Conservation (phyloP, 352 stramenopile genomes). For the Phytopythium oedochilum region DNA sequence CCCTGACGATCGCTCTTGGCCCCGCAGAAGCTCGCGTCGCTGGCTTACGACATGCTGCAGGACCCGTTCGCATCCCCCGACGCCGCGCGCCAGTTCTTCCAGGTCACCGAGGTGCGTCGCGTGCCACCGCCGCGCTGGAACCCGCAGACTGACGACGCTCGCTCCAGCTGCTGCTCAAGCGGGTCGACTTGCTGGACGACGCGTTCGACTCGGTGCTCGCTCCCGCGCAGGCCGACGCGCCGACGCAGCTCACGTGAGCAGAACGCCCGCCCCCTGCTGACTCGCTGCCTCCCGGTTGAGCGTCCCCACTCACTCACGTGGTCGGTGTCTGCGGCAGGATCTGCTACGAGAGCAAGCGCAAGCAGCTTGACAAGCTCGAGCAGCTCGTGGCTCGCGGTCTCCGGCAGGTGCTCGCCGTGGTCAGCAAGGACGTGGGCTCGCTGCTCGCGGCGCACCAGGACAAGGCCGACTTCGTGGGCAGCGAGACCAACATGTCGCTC, state of each 20-base stretch:
- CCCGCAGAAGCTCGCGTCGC: conserved; percentile 45
- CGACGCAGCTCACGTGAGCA: conserved; percentile 71
- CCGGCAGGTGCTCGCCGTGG: conserved; percentile 51
- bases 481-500: conserved; percentile 67
- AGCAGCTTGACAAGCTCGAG: conserved; percentile 64
- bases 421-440: conserved; percentile 48
- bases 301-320: not conserved
- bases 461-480: conserved; percentile 75
- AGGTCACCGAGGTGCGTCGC: conserved; percentile 43
- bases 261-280: not conserved
- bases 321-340: conserved; percentile 29
- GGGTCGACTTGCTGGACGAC: conserved; percentile 56
- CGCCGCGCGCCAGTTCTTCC: conserved; percentile 64
- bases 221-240: conserved; percentile 31
- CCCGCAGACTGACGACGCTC: not conserved
- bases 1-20: not conserved
- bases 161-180: conserved; percentile 47
- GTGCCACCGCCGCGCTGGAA: not conserved
- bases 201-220: conserved; percentile 47
- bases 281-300: too few relatives aligned
- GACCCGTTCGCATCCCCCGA: conserved; percentile 54
- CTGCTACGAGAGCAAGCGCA: conserved; percentile 72
- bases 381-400: conserved; percentile 36
- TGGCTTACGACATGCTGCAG: conserved; percentile 60
- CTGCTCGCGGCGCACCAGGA: conserved; percentile 55